Evolutionary conservation across 2,329 filamentous ascomycete genomes (phyloP).

Genomic region (Gyromitra esculenta): DNA sequence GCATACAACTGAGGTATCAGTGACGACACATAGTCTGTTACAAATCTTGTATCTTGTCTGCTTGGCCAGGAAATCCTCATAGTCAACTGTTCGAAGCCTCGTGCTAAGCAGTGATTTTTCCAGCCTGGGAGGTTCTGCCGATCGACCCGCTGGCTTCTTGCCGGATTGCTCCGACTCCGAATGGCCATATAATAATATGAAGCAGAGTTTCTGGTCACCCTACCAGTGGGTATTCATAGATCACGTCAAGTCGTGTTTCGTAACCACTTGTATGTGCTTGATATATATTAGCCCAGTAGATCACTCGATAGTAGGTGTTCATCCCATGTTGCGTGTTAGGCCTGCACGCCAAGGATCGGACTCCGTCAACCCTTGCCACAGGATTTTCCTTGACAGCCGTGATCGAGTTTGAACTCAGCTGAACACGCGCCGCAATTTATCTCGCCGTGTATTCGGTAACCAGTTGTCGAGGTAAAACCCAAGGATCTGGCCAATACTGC

Average conservation of each 20-base stretch:
- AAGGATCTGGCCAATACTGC: conserved; percentile 28
- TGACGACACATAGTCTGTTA: conserved; percentile 40
- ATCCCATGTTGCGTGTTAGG: conserved; percentile 43
- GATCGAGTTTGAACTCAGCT: conserved; percentile 32
- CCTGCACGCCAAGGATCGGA: conserved; percentile 9
- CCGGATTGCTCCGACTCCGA: conserved; percentile 8
- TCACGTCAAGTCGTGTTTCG: conserved; percentile 24
- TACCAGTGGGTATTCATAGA: conserved; percentile 16
- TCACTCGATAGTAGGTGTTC: conserved; percentile 44
- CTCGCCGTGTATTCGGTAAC: conserved; percentile 34
- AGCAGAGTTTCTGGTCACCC: conserved; percentile 19
- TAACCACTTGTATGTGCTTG: conserved; percentile 27
- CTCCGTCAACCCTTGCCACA: conserved; percentile 26
- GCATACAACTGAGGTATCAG: conserved; percentile 30
- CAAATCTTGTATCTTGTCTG: conserved; percentile 19
- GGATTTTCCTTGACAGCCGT: conserved; percentile 14
- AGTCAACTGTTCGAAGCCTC: background rate
- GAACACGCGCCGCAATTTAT: conserved; percentile 38
- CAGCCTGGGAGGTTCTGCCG: conserved; percentile 22
- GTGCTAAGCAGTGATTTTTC: conserved; percentile 10
- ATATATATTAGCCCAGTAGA: conserved; percentile 41
- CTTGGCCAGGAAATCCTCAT: background rate
- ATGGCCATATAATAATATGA: conserved; percentile 23
- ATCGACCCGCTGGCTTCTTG: conserved; percentile 1
- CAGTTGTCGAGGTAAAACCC: conserved; percentile 25